phyloP scores from a whole-genome alignment of 768 basidiomycete genomes.

The Dictyophora rubrovolvata region DNA sequence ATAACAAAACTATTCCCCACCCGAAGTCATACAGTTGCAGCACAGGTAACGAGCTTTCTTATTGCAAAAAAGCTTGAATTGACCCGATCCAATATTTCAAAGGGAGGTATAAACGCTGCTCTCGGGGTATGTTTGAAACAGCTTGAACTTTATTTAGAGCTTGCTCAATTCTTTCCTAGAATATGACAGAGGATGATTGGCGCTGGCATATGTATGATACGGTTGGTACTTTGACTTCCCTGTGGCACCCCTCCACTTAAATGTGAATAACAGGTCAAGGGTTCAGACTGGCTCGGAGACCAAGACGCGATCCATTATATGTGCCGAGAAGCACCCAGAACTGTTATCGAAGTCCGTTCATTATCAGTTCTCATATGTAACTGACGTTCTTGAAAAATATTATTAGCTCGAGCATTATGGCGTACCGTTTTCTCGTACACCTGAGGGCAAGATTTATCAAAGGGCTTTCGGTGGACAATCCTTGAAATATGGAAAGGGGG shows the following conservation, averaged over 20 bases:
- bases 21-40: slow-evolving; percentile 96
- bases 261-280: slow-evolving; percentile 67
- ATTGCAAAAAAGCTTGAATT: neutral
- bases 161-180: slow-evolving; percentile 39
- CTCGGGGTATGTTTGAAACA: slow-evolving; percentile 51
- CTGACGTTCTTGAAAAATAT: neutral
- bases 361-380: neutral
- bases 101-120: slow-evolving; percentile 98
- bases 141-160: neutral
- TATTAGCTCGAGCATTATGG: slow-evolving; percentile 93
- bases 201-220: slow-evolving; percentile 99
- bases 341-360: slow-evolving; percentile 72
- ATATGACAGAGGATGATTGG: slow-evolving; percentile 99
- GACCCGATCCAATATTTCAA: slow-evolving; percentile 14
- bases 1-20: slow-evolving; percentile 99
- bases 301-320: slow-evolving; percentile 99
- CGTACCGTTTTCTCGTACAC: slow-evolving; percentile 96
- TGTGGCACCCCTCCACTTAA: neutral
- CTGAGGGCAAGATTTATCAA: slow-evolving; percentile 99
- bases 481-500: slow-evolving; percentile 92
- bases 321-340: slow-evolving; percentile 93
- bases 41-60: slow-evolving; percentile 49
- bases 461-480: slow-evolving; percentile 99
- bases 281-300: slow-evolving; percentile 99
- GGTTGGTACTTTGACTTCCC: slow-evolving; percentile 33